These are phyloP conservation scores for Dothideomycetidae sp. DNA, from an alignment of 2,329 filamentous ascomycete genomes.

Conservation along the genomic window DNA sequence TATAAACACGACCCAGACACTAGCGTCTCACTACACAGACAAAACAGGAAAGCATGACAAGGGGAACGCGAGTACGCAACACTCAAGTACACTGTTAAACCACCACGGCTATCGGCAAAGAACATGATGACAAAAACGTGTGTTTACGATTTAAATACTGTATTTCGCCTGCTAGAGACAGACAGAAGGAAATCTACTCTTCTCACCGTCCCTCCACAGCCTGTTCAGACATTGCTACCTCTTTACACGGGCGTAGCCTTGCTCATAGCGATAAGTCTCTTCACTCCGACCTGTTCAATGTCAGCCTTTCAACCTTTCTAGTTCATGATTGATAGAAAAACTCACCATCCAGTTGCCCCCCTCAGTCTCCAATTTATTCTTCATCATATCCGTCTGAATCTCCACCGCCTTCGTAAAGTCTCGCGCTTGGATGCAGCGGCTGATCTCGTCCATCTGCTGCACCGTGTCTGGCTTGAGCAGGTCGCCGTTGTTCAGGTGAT, in stretches of 20 bases:
- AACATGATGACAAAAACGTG: no score
- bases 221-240: no score
- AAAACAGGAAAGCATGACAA: no score
- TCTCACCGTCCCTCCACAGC: constrained; percentile 2
- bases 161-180: no score
- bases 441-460: constrained; percentile 47
- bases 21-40: no score
- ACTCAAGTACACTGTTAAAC: no score
- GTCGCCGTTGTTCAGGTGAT: constrained; percentile 93
- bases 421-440: constrained; percentile 25
- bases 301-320: not conserved
- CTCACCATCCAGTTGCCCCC: constrained; percentile 39
- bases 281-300: constrained; percentile 16
- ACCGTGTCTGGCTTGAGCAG: constrained; percentile 69
- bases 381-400: constrained; percentile 33
- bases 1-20: no score
- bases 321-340: constrained; percentile 10
- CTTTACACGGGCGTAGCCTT: constrained; percentile 20
- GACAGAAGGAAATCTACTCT: not conserved
- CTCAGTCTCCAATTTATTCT: constrained; percentile 31
- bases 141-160: no score
- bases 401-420: constrained; percentile 32
- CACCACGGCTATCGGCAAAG: no score
- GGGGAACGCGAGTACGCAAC: no score
- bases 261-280: constrained; percentile 27